These are phyloP conservation scores for Phytophthora tubulina DNA, from an alignment of 352 stramenopile genomes.

Conservation along the genomic window DNA sequence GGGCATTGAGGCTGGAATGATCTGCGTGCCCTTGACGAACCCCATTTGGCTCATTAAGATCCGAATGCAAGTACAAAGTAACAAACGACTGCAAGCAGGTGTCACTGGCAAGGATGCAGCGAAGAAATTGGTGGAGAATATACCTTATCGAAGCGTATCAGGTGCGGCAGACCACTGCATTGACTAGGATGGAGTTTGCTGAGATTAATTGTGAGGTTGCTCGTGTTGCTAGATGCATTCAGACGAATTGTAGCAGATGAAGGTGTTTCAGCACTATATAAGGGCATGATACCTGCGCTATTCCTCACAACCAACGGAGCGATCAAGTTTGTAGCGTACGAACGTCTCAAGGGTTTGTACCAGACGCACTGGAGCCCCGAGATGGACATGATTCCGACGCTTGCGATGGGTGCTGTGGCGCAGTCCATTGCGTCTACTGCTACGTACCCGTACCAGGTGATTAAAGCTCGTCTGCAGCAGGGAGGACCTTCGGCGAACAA, in stretches of 20 bases:
- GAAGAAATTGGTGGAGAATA: conserved; percentile 59
- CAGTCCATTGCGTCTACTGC: conserved; percentile 86
- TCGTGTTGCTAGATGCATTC: conserved; percentile 82
- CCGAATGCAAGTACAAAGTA: conserved; percentile 93
- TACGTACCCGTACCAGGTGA: conserved; percentile 97
- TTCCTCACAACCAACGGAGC: conserved; percentile 97
- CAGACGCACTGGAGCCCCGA: conserved; percentile 65
- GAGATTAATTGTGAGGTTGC: conserved; percentile 7
- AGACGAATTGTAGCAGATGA: conserved; percentile 96
- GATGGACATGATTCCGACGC: conserved; percentile 75
- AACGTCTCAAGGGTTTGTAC: conserved; percentile 76
- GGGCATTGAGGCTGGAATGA: conserved; percentile 77
- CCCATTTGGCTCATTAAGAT: conserved; percentile 99
- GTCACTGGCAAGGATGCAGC: conserved; percentile 63
- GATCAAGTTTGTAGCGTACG: conserved; percentile 94
- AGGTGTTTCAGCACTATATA: conserved; percentile 95
- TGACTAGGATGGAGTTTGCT: not conserved
- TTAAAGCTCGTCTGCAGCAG: conserved; percentile 97
- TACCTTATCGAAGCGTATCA: conserved; percentile 75
- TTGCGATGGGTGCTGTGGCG: conserved; percentile 83
- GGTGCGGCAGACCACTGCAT: conserved; percentile 35
- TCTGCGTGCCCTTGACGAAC: conserved; percentile 98
- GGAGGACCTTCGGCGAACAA: conserved; percentile 78
- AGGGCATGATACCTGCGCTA: conserved; percentile 94
- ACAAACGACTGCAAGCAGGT: conserved; percentile 53